Base-by-base conservation (phyloP, 1,284 basidiomycete species). In the Takashimella tepidaria region DNA sequence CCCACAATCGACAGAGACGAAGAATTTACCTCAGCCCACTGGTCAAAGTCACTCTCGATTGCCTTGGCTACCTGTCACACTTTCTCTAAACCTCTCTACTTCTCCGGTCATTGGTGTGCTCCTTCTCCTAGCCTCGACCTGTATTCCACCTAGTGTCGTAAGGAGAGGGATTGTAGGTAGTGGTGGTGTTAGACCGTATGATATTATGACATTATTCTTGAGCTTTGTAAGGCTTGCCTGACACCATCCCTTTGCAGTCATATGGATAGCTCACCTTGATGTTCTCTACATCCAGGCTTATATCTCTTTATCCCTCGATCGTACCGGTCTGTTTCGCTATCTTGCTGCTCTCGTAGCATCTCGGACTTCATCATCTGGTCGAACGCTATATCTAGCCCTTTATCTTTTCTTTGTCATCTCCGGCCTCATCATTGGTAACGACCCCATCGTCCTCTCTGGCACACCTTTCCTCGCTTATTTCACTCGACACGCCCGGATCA, bases 191-290 rank as follows among this genome's bases (percentile, higher is more conserved):
- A 83, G 89, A 61, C 93, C 95, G 0, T 89, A 93, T 66, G 91
- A 96, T 71, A 92, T 98, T 57, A 83, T 98, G 73, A 88, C 90
- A 24, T 79, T 98, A 3, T 97, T 98, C 76, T 84, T 92, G 60
- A 89, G 88, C 1, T 80, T 98, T 51, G 83, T 81, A 54, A 56
- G 76, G n/a, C n/a, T 72, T 12, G 31, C 12, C 25, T 37, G 16
- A 37, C 31, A 37, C 31, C 31, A 37, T 8, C 31, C 31, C 31
- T 42, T 20, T 25, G 5, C 4, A 12, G 4, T 24, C 47, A 20
- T 10, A 11, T 22, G 43, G 24, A 47, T 42, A 3, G 21, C 10
- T 11, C n/a, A 20, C 10, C 5, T 49, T 19, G 19, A 11, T 54
- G 3, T 16, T 21, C 26, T 25, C n/a, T n/a, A n/a, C 31, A 37